Percentiles rank a stretch among this genome's conserved stretches.
These are phyloP conservation scores for Apophysomyces variabilis DNA, from an alignment of 371 early-diverging fungal species.

Conservation along the genomic window DNA sequence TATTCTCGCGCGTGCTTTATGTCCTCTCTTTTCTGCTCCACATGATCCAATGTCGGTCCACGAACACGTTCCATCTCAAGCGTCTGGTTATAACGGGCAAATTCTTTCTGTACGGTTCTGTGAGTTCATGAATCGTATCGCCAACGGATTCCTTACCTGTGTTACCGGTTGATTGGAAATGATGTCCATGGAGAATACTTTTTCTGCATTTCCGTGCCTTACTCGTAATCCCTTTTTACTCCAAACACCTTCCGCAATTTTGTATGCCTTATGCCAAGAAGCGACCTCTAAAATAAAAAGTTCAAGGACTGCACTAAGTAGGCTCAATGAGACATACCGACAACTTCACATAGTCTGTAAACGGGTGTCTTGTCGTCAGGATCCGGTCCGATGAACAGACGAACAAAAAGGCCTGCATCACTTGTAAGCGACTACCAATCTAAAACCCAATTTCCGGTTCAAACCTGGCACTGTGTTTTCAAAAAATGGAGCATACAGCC, in stretches of 20 bases:
- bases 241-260: conserved; percentile 52
- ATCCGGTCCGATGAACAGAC: conserved; percentile 66
- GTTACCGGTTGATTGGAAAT: conserved; percentile 72
- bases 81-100: conserved; percentile 56
- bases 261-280: conserved; percentile 67
- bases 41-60: conserved; percentile 50
- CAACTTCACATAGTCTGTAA: conserved; percentile 69
- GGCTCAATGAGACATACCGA: conserved; percentile 32
- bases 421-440: background rate
- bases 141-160: conserved; percentile 36
- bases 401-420: conserved; percentile 57
- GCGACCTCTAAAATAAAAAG: conserved; percentile 44
- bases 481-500: conserved; percentile 77
- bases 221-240: conserved; percentile 67
- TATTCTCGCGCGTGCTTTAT: conserved; percentile 64
- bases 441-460: background rate
- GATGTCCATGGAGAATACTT: conserved; percentile 74
- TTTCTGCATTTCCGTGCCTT: conserved; percentile 71
- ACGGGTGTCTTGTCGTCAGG: conserved; percentile 45
- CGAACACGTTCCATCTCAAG: conserved; percentile 57
- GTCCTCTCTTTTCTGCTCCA: conserved; percentile 60
- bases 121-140: conserved; percentile 37
- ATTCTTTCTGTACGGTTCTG: conserved; percentile 61
- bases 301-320: background rate
- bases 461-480: conserved; percentile 64